Conservation (phyloP, 495 filamentous ascomycete genomes). For the Corynascus novoguineensis region DNA sequence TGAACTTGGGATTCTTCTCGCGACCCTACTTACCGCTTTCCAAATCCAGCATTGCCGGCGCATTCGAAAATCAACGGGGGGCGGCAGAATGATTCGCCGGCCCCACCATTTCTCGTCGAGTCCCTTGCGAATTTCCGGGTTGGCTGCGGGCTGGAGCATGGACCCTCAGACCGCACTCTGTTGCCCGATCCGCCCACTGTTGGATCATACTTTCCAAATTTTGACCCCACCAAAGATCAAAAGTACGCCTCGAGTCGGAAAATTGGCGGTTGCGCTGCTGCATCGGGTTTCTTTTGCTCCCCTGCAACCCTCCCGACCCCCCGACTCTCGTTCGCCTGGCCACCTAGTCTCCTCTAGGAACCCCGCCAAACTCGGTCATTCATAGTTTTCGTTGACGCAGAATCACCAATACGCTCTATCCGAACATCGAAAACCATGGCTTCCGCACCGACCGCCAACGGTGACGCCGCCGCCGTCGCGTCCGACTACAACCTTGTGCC, state of each 20-base stretch:
- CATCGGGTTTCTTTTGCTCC: background rate
- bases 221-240: conserved; percentile 35
- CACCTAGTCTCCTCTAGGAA: background rate
- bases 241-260: conserved; percentile 22
- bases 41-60: conserved; percentile 7
- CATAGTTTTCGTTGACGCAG: background rate
- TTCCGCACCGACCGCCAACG: conserved; percentile 44
- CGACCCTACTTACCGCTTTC: conserved; percentile 5
- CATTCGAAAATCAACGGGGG: conserved; percentile 16
- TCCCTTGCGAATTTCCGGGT: background rate
- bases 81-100: conserved; percentile 24
- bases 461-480: conserved; percentile 47
- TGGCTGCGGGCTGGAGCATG: background rate
- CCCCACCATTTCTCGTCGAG: background rate
- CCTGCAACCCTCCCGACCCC: background rate
- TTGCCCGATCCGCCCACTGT: conserved; percentile 13
- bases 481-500: conserved; percentile 72
- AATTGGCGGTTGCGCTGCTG: conserved; percentile 25
- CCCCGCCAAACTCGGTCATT: background rate
- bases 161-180: background rate
- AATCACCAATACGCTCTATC: background rate
- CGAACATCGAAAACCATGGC: conserved; percentile 24
- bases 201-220: conserved; percentile 29
- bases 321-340: conserved; percentile 5
- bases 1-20: conserved; percentile 8